Base-by-base conservation (phyloP, 768 basidiomycete genomes). In the Clitopilus passeckerianus region DNA sequence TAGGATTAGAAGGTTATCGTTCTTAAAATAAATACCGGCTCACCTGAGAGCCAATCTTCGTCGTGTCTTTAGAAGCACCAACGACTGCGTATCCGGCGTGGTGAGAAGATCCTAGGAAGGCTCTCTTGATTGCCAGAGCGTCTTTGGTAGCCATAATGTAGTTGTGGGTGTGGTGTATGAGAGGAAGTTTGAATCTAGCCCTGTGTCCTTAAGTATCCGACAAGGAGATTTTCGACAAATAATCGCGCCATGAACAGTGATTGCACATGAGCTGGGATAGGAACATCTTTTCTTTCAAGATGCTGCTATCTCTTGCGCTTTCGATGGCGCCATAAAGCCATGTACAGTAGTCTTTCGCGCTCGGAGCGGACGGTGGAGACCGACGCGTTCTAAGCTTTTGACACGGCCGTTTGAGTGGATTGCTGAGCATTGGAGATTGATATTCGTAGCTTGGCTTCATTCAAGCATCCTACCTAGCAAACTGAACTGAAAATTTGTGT, bases 21-120 rank as follows among this genome's bases (percentile, higher is more conserved):
- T 53, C 52, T 43, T 16, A 8, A 34, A 14, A 23, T 33, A 34
- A 12, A 7, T 50, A 23, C 46, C 16, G n/a, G 20, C 71, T 24
- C 58, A 78, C 91, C 79, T 85, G 90, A 56, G 90, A 91, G 33
- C 93, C 92, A 68, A 77, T 90, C 75, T 93, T 94, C 58, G 75
- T 76, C 65, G 82, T 79, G 72, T 93, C 87, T 61, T 86, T 92
- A 50, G 90, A 93, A 3, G 91, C 91, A 23, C 93, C 92, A 14
- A 91, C 84, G 24, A 94, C 91, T 34, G 91, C 93, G 58, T 50
- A 50, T 20, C 46, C 46, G 6, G 46, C 46, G 20, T 50, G 18
- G 22, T 50, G 46, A 18, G 46, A 50, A 23, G 46, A 50, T 16
- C 46, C 46, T 18, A 50, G 18, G 46, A 50, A 50, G 22, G 5